Conservation (phyloP, 1,284 basidiomycete genomes). For the Leccinum pachyderme region DNA sequence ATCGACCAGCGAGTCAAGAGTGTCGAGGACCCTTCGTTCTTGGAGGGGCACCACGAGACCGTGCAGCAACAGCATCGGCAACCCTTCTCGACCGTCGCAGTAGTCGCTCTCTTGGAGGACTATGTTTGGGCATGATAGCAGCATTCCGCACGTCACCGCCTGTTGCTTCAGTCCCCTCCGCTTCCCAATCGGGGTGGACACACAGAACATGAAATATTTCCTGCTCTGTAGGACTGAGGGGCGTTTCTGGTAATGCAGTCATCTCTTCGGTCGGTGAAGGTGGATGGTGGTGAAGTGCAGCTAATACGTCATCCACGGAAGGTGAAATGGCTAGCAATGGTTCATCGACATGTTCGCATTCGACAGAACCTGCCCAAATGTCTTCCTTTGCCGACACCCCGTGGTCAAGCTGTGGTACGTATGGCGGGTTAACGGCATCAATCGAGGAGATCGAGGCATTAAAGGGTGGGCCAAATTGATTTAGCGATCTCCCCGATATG, state of each 20-base stretch:
- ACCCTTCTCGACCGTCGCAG: slow-evolving; percentile 68
- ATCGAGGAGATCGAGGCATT: slow-evolving; percentile 22
- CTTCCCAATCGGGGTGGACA: slow-evolving; percentile 56
- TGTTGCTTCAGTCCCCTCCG: slow-evolving; percentile 28
- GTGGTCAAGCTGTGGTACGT: slow-evolving; percentile 5
- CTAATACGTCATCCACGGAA: slow-evolving; percentile 30
- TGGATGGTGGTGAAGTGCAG: slow-evolving; percentile 23
- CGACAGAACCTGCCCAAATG: slow-evolving; percentile 21
- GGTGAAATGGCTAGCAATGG: slow-evolving; percentile 28
- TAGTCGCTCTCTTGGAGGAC: slow-evolving; percentile 18
- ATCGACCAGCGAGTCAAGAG: slow-evolving; percentile 19
- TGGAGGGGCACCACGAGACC: slow-evolving; percentile 36
- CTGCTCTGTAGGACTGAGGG: slow-evolving; percentile 66
- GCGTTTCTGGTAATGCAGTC: slow-evolving; percentile 35
- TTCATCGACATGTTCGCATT: slow-evolving; percentile 27
- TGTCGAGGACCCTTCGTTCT: slow-evolving; percentile 30
- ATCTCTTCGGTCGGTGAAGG: slow-evolving; percentile 13
- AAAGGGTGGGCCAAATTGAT: slow-evolving; percentile 51
- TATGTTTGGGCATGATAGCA: background rate
- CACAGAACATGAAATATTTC: slow-evolving; percentile 66
- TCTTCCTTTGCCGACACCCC: slow-evolving; percentile 10
- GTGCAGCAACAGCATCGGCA: slow-evolving; percentile 52
- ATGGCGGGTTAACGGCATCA: slow-evolving; percentile 14
- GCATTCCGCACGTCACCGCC: slow-evolving; percentile 4
- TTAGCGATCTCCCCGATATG: slow-evolving; percentile 41